Evolutionary conservation across 1,139 yeast species (phyloP), one percentile per base, ranked within the genome.

Genomic region (Kodamaea plutei): DNA sequence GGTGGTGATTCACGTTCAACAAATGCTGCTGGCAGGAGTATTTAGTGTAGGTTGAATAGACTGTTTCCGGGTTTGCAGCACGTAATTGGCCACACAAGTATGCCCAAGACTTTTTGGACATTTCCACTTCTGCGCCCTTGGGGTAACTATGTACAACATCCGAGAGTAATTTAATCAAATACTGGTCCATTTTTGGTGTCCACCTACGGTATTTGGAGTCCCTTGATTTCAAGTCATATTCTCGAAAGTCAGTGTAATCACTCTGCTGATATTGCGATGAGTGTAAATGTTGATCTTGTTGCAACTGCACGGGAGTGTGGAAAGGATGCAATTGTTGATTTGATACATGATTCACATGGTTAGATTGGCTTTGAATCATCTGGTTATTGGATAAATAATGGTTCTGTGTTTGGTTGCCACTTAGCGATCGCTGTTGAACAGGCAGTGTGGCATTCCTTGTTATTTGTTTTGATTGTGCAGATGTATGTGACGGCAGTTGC

Each of bases 181-280:
- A 58, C 35, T 57, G 64, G 37, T 64, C 70, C 69, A 64, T 64
- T 24, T 50, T 51, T 1, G 69, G 66, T 0, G 67, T 52, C 70
- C 70, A 64, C 40, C 70, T 36, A 29, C 60, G 54, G 43, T 64
- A 64, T 36, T 64, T 64, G 6, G 69, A 58, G 29, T 61, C 67
- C 28, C 54, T 52, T 4, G 64, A 56, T 38, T 63, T 63, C 38
- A 61, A 43, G 33, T 62, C 69, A 31, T 48, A 58, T 29, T 50
- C 57, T 17, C 51, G 43, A 17, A 54, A 41, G 10, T 51, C 54
- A 26, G 44, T 33, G 15, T 31, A 25, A 19, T 36, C 40, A n/a
- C 21, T 22, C 13, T 35, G 44, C 24, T 34, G 47, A 8, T 16
- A 26, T 23, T 36, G 45, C 20, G 21, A 26, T 2, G 17, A 19